Percentiles rank a stretch among this genome's conserved stretches.
phyloP scores from a whole-genome alignment of 1,139 yeast genomes.

The Sugiyamaella xylanicola region DNA sequence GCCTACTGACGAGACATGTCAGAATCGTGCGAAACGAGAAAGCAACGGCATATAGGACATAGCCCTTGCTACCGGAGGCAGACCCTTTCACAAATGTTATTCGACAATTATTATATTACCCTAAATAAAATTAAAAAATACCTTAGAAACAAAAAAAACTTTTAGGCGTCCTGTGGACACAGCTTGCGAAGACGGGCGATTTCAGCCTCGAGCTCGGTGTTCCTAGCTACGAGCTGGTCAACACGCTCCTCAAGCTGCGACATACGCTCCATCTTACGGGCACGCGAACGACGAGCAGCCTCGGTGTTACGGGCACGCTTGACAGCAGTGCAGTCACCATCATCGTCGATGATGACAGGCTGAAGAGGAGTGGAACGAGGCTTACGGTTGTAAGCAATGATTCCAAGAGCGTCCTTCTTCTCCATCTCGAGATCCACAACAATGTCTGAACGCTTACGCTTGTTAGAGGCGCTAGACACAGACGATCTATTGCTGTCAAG shows the following conservation, averaged over 20 bases:
- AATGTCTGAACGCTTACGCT: slow-evolving; percentile 21
- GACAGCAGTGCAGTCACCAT: slow-evolving; percentile 61
- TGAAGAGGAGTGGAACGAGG: slow-evolving; percentile 51
- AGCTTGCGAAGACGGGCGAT: slow-evolving; percentile 32
- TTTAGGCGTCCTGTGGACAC: slow-evolving; percentile 8
- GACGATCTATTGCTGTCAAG: not conserved
- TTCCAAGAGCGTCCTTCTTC: slow-evolving; percentile 44
- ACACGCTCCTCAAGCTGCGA: slow-evolving; percentile 79
- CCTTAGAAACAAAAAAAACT: slow-evolving; percentile 6
- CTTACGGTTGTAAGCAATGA: slow-evolving; percentile 45
- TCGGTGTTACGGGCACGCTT: slow-evolving; percentile 97
- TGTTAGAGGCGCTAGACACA: slow-evolving; percentile 12
- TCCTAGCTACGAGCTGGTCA: slow-evolving; percentile 55
- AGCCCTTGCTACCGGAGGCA: no score
- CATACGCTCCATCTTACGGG: slow-evolving; percentile 94
- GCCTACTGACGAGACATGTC: no score
- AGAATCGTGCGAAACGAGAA: no score
- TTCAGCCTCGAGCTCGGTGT: slow-evolving; percentile 39
- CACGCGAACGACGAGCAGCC: slow-evolving; percentile 96
- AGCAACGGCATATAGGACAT: no score
- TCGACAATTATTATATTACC: slow-evolving; percentile 6
- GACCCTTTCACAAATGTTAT: not conserved
- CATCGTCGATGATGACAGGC: slow-evolving; percentile 60
- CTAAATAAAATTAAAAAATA: slow-evolving; percentile 10
- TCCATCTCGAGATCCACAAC: slow-evolving; percentile 24